Percentiles rank a stretch among this genome's conserved stretches.
Conservation (phyloP, 2,329 filamentous ascomycete genomes). For the Exophiala sp. region DNA sequence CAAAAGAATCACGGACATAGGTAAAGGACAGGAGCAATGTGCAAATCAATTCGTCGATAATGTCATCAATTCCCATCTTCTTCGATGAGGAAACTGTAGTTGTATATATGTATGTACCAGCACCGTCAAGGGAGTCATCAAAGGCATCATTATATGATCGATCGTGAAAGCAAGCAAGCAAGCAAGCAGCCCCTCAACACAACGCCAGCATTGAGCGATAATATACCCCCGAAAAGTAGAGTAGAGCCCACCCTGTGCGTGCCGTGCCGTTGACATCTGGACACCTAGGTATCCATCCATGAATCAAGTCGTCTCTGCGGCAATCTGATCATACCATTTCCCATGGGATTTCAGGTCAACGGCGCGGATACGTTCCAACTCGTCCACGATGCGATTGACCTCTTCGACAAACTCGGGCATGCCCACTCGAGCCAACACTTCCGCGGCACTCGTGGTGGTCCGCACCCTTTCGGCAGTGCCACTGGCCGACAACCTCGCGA, state of each 20-base stretch:
- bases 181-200: too few species aligned
- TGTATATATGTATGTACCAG: too few species aligned
- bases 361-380: constrained; percentile 51
- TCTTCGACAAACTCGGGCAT: constrained; percentile 58
- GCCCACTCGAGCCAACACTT: constrained; percentile 54
- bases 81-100: background rate
- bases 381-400: constrained; percentile 55
- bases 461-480: constrained; percentile 55
- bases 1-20: too few species aligned
- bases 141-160: constrained; percentile 3
- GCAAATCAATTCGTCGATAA: background rate
- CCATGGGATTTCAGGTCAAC: constrained; percentile 56
- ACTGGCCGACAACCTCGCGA: constrained; percentile 53
- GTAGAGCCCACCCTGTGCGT: too few species aligned
- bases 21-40: too few species aligned
- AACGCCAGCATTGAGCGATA: too few species aligned
- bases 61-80: background rate
- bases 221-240: background rate
- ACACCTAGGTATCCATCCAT: too few species aligned
- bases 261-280: too few species aligned
- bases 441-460: constrained; percentile 53
- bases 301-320: constrained; percentile 9
- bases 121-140: background rate
- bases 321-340: constrained; percentile 51
- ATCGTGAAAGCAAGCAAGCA: constrained; percentile 1